Evolutionary conservation across 2,329 filamentous ascomycete species (phyloP).

Genomic region (Apiospora phragmitis): DNA sequence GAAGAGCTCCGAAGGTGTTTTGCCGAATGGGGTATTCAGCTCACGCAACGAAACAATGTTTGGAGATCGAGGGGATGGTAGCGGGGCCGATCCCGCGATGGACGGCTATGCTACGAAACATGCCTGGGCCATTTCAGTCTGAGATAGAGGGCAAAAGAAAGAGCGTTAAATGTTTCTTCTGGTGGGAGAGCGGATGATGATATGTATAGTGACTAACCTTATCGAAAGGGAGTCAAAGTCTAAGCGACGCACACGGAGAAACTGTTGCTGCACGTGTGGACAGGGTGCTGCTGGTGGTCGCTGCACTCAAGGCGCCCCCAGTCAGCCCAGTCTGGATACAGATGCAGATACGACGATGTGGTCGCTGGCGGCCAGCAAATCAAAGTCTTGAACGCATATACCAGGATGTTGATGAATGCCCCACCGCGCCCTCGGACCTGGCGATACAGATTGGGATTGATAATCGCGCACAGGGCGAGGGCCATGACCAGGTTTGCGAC

Average conservation of each 20-base stretch:
- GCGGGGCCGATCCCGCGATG: not conserved
- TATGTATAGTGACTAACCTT: not conserved
- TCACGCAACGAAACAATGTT: not conserved
- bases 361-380: too few species aligned
- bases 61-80: not conserved
- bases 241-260: too few species aligned
- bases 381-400: not conserved
- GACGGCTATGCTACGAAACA: not conserved
- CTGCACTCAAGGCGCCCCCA: too few species aligned
- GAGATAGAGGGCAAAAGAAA: not conserved
- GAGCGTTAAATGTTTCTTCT: too few species aligned
- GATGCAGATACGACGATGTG: too few species aligned
- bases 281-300: too few species aligned
- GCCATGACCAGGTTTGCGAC: not conserved
- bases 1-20: not conserved
- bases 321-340: too few species aligned
- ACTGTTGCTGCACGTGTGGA: too few species aligned
- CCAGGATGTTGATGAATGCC: not conserved
- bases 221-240: too few species aligned
- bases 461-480: not conserved
- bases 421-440: not conserved
- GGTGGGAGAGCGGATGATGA: not conserved
- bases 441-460: not conserved
- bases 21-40: not conserved
- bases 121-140: not conserved